These are phyloP conservation scores for Corylus americana DNA, from an alignment of 306 rosid species.

Conservation along the genomic window DNA sequence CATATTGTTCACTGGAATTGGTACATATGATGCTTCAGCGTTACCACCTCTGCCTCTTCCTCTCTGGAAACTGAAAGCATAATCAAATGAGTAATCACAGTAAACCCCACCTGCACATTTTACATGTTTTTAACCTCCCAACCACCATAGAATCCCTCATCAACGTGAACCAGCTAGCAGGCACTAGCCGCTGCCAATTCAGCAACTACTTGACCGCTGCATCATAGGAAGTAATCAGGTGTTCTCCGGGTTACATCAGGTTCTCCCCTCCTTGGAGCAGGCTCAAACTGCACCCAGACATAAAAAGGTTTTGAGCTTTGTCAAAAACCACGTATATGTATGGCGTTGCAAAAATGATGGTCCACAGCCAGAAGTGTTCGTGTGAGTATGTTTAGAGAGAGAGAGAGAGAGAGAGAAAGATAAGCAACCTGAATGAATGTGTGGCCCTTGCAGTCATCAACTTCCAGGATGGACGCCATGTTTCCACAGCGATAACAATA, in stretches of 20 bases:
- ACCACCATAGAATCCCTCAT: constrained; percentile 33
- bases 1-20: constrained; percentile 49
- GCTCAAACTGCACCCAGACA: constrained; percentile 71
- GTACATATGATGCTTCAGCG: constrained; percentile 45
- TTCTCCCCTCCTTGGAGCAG: constrained; percentile 98
- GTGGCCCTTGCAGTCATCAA: constrained; percentile 92
- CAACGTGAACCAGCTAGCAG: constrained; percentile 38
- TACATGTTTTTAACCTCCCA: constrained; percentile 26
- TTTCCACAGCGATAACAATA: constrained; percentile 95
- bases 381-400: background rate
- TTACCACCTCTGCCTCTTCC: constrained; percentile 47
- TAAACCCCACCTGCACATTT: constrained; percentile 42
- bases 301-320: too few species aligned
- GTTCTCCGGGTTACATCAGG: constrained; percentile 95
- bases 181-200: constrained; percentile 35
- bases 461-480: constrained; percentile 96
- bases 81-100: constrained; percentile 31
- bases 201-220: constrained; percentile 32
- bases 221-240: constrained; percentile 89
- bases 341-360: background rate
- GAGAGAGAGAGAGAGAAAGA: background rate
- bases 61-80: constrained; percentile 34
- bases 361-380: background rate
- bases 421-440: constrained; percentile 90
- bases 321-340: background rate